These are phyloP conservation scores for Sisymbrium altissimum DNA, from an alignment of 345 rosid species.

Conservation along the genomic window DNA sequence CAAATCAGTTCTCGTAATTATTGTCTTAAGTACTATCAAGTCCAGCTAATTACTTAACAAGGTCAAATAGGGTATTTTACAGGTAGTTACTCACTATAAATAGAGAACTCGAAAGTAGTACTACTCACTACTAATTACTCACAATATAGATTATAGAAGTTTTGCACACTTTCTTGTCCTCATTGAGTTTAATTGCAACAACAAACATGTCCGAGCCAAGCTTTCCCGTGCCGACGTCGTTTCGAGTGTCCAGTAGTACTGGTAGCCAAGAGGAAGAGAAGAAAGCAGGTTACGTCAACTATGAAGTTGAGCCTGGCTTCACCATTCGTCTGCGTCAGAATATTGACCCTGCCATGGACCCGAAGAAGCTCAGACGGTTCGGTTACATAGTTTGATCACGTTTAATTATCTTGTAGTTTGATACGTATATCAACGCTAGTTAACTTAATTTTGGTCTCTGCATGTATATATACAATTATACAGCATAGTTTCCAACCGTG, in stretches of 20 bases:
- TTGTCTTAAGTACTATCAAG: neutral
- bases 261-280: slow-evolving; percentile 11
- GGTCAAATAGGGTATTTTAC: neutral
- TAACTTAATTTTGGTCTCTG: neutral
- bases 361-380: slow-evolving; percentile 20
- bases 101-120: neutral
- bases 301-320: slow-evolving; percentile 20
- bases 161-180: neutral
- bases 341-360: slow-evolving; percentile 19
- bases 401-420: neutral
- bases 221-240: neutral
- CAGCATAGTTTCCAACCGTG: slow-evolving; percentile 23
- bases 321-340: slow-evolving; percentile 4
- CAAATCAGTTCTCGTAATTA: neutral
- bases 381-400: neutral
- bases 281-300: neutral
- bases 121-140: neutral
- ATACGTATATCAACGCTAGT: neutral
- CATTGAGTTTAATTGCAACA: neutral
- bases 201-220: neutral
- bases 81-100: neutral
- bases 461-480: neutral
- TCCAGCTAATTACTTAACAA: neutral
- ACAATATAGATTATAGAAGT: neutral
- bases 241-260: neutral